Percentiles rank a stretch among this genome's conserved stretches.
These are phyloP conservation scores for Moelleriella libera DNA, from an alignment of 2,329 filamentous ascomycete genomes.

Conservation along the genomic window DNA sequence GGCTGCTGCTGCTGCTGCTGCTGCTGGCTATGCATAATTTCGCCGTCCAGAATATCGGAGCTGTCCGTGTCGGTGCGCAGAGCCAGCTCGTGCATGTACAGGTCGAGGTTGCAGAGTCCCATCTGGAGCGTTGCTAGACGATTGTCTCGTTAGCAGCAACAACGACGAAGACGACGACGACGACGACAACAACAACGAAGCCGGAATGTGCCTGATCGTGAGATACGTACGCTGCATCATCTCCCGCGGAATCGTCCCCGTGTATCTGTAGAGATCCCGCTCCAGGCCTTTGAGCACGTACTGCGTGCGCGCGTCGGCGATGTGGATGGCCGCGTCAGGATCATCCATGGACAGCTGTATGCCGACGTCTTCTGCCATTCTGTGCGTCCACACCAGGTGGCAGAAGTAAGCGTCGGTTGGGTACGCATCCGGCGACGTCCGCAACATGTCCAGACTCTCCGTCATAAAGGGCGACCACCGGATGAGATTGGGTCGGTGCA, in stretches of 20 bases:
- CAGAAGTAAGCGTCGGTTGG: slow-evolving; percentile 44
- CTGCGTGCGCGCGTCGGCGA: slow-evolving; percentile 50
- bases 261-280: slow-evolving; percentile 47
- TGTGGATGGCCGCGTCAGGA: slow-evolving; percentile 33
- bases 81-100: slow-evolving; percentile 66
- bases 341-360: slow-evolving; percentile 56
- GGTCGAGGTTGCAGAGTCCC: slow-evolving; percentile 48
- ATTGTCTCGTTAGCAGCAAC: not conserved
- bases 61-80: slow-evolving; percentile 48
- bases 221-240: slow-evolving; percentile 39
- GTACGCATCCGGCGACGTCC: slow-evolving; percentile 37
- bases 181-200: not conserved
- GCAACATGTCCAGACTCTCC: slow-evolving; percentile 42
- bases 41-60: slow-evolving; percentile 18
- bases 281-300: slow-evolving; percentile 52
- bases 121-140: slow-evolving; percentile 40
- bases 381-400: slow-evolving; percentile 44
- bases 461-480: slow-evolving; percentile 46
- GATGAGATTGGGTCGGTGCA: slow-evolving; percentile 46
- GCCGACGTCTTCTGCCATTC: slow-evolving; percentile 54
- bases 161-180: not conserved
- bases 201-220: not conserved
- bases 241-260: slow-evolving; percentile 34
- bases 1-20: slow-evolving; percentile 21
- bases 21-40: slow-evolving; percentile 12